phyloP scores from a whole-genome alignment of 805 yeast species.

The Starmerella khaoyaiensis region DNA sequence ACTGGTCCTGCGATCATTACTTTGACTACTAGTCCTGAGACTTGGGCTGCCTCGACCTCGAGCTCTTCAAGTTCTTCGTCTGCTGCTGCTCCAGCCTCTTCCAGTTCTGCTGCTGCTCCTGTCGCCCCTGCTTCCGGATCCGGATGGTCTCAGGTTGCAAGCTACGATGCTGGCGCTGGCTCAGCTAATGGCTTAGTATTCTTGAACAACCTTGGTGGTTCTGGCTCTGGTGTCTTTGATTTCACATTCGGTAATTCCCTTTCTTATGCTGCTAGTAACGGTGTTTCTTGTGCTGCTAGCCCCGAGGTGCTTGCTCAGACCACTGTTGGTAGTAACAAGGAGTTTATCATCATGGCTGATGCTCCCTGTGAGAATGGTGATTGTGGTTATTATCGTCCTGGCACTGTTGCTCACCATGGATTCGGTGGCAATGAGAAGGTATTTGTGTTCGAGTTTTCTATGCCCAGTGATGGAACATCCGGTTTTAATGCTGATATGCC shows the following conservation, averaged over 20 bases:
- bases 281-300: slow-evolving; percentile 55
- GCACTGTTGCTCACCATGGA: slow-evolving; percentile 89
- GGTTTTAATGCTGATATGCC: slow-evolving; percentile 81
- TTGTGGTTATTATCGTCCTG: slow-evolving; percentile 80
- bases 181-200: slow-evolving; percentile 59
- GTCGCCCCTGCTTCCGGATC: slow-evolving; percentile 28
- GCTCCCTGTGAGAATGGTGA: slow-evolving; percentile 30
- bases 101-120: slow-evolving; percentile 28
- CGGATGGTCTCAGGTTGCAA: slow-evolving; percentile 66
- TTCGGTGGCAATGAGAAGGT: slow-evolving; percentile 75
- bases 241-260: slow-evolving; percentile 81
- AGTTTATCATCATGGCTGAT: slow-evolving; percentile 66
- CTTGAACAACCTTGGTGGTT: slow-evolving; percentile 72
- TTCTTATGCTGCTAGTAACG: slow-evolving; percentile 70
- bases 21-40: slow-evolving; percentile 17
- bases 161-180: slow-evolving; percentile 54
- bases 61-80: slow-evolving; percentile 23
- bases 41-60: slow-evolving; percentile 21
- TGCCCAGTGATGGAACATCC: slow-evolving; percentile 57
- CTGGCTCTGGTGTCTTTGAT: slow-evolving; percentile 82
- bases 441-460: slow-evolving; percentile 82
- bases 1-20: slow-evolving; percentile 23
- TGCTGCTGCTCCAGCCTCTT: slow-evolving; percentile 16
- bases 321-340: slow-evolving; percentile 57
- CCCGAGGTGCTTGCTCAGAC: slow-evolving; percentile 59